Percentiles rank a stretch among this genome's conserved stretches.
Evolutionary conservation across 345 rosid genomes (phyloP).

Genomic region (Anastatica hierochuntica): DNA sequence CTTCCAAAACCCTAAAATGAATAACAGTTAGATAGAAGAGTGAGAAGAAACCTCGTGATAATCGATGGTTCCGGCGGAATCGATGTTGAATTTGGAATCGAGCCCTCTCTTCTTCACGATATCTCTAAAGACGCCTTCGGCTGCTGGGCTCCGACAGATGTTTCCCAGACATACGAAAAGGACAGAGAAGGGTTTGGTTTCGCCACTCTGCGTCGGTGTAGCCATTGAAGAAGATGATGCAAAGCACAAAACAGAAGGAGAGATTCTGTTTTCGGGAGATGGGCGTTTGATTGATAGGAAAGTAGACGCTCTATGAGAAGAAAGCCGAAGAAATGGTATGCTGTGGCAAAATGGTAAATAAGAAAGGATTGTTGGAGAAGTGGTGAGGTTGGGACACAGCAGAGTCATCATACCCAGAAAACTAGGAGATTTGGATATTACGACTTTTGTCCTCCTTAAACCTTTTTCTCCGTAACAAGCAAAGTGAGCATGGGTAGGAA

Average conservation of each 20-base stretch:
- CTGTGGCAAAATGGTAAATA: slow-evolving; percentile 53
- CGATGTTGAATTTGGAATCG: slow-evolving; percentile 61
- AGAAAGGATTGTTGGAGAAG: slow-evolving; percentile 9
- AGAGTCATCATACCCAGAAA: slow-evolving; percentile 9
- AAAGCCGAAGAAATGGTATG: slow-evolving; percentile 7
- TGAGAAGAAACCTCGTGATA: slow-evolving; percentile 60
- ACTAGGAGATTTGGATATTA: slow-evolving; percentile 1
- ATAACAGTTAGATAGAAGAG: not conserved
- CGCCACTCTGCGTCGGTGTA: slow-evolving; percentile 31
- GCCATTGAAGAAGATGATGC: slow-evolving; percentile 48
- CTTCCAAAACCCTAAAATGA: no score
- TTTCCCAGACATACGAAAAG: slow-evolving; percentile 89
- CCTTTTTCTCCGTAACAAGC: no score
- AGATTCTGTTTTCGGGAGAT: slow-evolving; percentile 1
- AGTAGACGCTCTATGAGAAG: not conserved
- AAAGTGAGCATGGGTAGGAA: no score
- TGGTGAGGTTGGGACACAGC: slow-evolving; percentile 6
- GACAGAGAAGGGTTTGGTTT: slow-evolving; percentile 59
- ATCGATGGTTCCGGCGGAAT: slow-evolving; percentile 86
- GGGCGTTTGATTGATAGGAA: no score
- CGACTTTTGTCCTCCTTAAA: not conserved
- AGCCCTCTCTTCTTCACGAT: slow-evolving; percentile 65
- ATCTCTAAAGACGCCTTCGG: slow-evolving; percentile 86
- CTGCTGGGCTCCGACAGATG: slow-evolving; percentile 94
- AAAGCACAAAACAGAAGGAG: slow-evolving; percentile 14